Conservation (phyloP, 352 stramenopile species). For the Albugo candida region DNA sequence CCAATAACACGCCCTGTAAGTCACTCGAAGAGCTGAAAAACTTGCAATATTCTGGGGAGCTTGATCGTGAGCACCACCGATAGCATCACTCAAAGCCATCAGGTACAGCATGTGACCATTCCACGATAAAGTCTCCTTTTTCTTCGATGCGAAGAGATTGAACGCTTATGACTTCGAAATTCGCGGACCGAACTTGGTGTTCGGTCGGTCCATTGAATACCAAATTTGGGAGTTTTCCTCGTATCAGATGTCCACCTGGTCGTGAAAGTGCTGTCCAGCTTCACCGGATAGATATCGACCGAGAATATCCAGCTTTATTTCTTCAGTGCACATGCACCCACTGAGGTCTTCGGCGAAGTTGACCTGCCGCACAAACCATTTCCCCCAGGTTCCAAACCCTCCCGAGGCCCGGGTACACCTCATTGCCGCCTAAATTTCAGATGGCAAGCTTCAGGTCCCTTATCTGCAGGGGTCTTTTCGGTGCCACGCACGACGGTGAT, state of each 20-base stretch:
- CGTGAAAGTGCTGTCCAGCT: background rate
- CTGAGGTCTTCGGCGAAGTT: background rate
- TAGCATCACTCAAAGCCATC: too few relatives aligned
- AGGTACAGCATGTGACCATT: background rate
- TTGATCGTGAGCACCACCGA: too few relatives aligned
- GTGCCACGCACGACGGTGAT: background rate
- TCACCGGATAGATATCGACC: background rate
- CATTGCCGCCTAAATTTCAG: background rate
- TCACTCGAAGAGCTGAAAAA: too few relatives aligned
- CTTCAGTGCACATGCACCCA: background rate
- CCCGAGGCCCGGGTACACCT: background rate
- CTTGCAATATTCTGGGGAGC: too few relatives aligned
- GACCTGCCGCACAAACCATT: background rate
- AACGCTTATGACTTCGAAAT: background rate
- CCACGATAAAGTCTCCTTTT: background rate
- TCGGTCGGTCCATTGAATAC: background rate
- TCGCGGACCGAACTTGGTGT: background rate
- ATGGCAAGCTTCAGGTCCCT: background rate
- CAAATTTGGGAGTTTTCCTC: background rate
- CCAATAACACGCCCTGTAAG: too few relatives aligned
- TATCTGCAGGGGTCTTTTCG: background rate
- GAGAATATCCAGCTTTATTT: conserved; percentile 1
- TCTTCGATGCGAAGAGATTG: background rate
- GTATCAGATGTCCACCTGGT: background rate
- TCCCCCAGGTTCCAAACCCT: background rate